A percentile compares a stretch with the other conserved stretches of the same genome.
These are phyloP conservation scores for Mycena indigotica DNA, from an alignment of 768 basidiomycete genomes.

Conservation along the genomic window DNA sequence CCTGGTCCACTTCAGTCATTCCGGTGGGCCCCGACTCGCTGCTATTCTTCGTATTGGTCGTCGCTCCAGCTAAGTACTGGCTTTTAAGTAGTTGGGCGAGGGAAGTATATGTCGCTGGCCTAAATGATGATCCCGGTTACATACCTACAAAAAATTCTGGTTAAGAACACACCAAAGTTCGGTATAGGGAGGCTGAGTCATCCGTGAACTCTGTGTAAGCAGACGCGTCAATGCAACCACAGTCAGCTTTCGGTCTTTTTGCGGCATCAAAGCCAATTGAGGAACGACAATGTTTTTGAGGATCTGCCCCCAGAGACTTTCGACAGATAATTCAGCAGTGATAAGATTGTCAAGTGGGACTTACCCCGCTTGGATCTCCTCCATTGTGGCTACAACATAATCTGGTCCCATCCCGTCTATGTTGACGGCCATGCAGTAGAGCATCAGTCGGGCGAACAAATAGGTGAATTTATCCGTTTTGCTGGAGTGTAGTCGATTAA, in stretches of 20 bases:
- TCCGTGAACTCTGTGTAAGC: constrained; percentile 70
- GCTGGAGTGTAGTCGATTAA: constrained; percentile 84
- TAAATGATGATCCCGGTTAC: too few relatives aligned
- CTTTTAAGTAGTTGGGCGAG: constrained; percentile 79
- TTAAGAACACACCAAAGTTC: constrained; percentile 68
- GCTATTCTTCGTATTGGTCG: constrained; percentile 39
- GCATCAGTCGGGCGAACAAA: constrained; percentile 76
- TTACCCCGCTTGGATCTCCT: constrained; percentile 84
- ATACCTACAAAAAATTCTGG: too few relatives aligned
- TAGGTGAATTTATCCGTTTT: constrained; percentile 90
- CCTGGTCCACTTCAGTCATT: constrained; percentile 81
- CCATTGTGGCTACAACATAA: constrained; percentile 73
- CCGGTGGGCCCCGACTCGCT: constrained; percentile 49
- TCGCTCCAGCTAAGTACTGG: constrained; percentile 60
- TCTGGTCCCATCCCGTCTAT: constrained; percentile 77
- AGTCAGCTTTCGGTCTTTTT: constrained; percentile 83
- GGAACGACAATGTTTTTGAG: constrained; percentile 76
- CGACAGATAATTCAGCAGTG: constrained; percentile 17
- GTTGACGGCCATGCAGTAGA: constrained; percentile 75
- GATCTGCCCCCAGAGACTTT: constrained; percentile 75
- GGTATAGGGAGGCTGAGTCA: constrained; percentile 66
- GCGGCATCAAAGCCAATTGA: constrained; percentile 77
- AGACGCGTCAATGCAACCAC: constrained; percentile 79
- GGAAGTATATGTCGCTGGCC: constrained; percentile 70
- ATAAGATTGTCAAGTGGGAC: constrained; percentile 27